phyloP scores from a whole-genome alignment of 495 filamentous ascomycete genomes.

The Hypoxylon rickii region DNA sequence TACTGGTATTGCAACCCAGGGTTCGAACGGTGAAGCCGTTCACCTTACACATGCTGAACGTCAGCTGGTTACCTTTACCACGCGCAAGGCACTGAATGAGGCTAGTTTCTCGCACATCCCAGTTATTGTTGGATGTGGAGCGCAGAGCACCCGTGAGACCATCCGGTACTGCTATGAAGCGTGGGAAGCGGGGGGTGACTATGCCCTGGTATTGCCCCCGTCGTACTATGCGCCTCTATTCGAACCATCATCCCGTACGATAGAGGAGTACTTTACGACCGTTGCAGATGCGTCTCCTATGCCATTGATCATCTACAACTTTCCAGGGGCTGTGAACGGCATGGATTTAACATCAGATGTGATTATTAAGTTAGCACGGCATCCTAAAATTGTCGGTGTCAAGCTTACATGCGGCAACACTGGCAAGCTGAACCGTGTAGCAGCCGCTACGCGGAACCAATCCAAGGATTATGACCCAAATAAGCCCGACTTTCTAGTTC shows the following conservation, averaged over 20 bases:
- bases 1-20: conserved; percentile 80
- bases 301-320: conserved; percentile 83
- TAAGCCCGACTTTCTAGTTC: conserved; percentile 69
- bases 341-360: conserved; percentile 83
- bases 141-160: conserved; percentile 84
- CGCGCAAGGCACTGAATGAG: conserved; percentile 73
- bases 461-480: conserved; percentile 65
- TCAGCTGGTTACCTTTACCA: conserved; percentile 73
- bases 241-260: conserved; percentile 63
- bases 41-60: conserved; percentile 77
- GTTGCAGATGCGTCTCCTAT: conserved; percentile 72
- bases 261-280: conserved; percentile 71
- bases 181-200: conserved; percentile 78
- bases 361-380: conserved; percentile 70
- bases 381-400: conserved; percentile 80
- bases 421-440: conserved; percentile 79
- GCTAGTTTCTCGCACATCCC: conserved; percentile 74
- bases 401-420: conserved; percentile 90
- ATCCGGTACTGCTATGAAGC: conserved; percentile 81
- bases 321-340: conserved; percentile 80
- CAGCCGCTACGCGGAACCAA: conserved; percentile 74
- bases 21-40: conserved; percentile 89
- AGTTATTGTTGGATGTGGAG: conserved; percentile 84
- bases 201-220: conserved; percentile 85
- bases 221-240: conserved; percentile 78